These are phyloP conservation scores for Phytophthora tubulina DNA, from an alignment of 352 stramenopile species.

Conservation along the genomic window DNA sequence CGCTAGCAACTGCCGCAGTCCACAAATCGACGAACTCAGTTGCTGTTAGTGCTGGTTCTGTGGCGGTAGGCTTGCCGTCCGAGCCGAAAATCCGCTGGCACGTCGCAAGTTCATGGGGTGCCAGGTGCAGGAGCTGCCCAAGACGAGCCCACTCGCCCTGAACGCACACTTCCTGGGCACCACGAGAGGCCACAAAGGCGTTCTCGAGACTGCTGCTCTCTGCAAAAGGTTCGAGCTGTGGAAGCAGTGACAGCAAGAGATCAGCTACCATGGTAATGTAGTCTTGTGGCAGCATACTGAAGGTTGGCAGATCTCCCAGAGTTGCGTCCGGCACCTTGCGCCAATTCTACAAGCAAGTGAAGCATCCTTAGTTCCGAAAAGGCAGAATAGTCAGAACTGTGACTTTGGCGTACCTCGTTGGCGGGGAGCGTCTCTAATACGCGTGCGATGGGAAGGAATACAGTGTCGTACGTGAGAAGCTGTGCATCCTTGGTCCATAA, in stretches of 20 bases:
- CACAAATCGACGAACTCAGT: conserved; percentile 82
- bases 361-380: conserved; percentile 6
- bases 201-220: conserved; percentile 72
- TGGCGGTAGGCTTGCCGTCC: conserved; percentile 11
- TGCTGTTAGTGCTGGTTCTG: conserved; percentile 35
- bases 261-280: conserved; percentile 89
- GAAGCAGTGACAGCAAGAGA: conserved; percentile 78
- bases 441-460: conserved; percentile 69
- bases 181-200: conserved; percentile 62
- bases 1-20: conserved; percentile 74
- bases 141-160: conserved; percentile 63
- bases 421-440: conserved; percentile 57
- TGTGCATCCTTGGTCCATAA: conserved; percentile 68
- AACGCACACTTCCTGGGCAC: conserved; percentile 59
- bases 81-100: conserved; percentile 63
- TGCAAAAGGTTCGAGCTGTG: conserved; percentile 84
- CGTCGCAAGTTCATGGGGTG: conserved; percentile 47
- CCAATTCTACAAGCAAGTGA: conserved; percentile 54
- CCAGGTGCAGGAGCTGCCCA: conserved; percentile 56
- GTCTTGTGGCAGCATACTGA: conserved; percentile 84
- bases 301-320: conserved; percentile 71
- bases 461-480: conserved; percentile 76
- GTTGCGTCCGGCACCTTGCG: conserved; percentile 51
- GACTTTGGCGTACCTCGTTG: conserved; percentile 48
- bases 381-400: not conserved